Evolutionary conservation across 352 stramenopile genomes (phyloP).

Genomic region (Phytophthora lateralis): DNA sequence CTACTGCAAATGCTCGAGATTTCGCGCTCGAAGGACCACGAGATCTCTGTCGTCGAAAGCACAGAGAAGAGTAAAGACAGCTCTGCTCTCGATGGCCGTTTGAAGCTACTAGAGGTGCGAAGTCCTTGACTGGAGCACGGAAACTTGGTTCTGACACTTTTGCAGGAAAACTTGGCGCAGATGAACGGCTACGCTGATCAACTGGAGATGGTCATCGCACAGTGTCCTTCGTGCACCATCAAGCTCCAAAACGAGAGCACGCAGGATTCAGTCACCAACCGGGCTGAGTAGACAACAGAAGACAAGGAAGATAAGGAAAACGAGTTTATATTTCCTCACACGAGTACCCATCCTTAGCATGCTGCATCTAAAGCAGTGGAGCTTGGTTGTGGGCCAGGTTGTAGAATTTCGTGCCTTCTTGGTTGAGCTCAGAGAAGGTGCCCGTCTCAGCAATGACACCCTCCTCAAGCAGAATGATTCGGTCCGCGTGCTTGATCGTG

Average conservation of each 20-base stretch:
- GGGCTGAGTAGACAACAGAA: conserved; percentile 24
- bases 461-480: conserved; percentile 86
- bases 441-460: conserved; percentile 78
- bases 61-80: conserved; percentile 19
- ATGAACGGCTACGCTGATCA: conserved; percentile 85
- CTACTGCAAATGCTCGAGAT: conserved; percentile 40
- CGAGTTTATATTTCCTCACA: conserved; percentile 30
- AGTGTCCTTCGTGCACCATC: conserved; percentile 68
- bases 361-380: conserved; percentile 52
- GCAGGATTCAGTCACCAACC: conserved; percentile 41
- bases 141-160: not conserved
- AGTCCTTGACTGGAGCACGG: not conserved
- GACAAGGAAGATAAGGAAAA: conserved; percentile 8
- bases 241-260: conserved; percentile 77
- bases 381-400: conserved; percentile 69
- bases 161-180: conserved; percentile 74
- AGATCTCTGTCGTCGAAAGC: not conserved
- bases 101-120: conserved; percentile 74
- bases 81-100: conserved; percentile 35
- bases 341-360: conserved; percentile 23
- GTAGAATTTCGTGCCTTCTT: conserved; percentile 81
- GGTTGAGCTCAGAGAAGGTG: conserved; percentile 78
- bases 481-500: conserved; percentile 85
- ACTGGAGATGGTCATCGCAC: conserved; percentile 72
- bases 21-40: conserved; percentile 17